A percentile compares a stretch with the other conserved stretches of the same genome.
These are phyloP conservation scores for Oryza officinalis DNA, from an alignment of 176 grass and related monocot genomes.

Conservation along the genomic window DNA sequence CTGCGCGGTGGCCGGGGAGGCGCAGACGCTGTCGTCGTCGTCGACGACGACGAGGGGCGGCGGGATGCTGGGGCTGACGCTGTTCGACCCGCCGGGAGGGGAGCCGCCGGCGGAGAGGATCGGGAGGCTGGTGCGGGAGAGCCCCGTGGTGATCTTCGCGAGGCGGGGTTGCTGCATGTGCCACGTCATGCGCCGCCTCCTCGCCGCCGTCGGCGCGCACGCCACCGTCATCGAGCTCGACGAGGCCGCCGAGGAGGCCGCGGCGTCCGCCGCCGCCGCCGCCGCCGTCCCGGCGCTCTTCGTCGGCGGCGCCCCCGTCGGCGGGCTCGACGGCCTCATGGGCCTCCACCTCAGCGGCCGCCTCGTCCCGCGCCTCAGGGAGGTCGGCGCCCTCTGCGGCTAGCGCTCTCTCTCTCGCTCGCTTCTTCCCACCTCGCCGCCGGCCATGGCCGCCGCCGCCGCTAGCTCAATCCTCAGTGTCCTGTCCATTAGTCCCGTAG, in stretches of 20 bases:
- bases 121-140: slow-evolving; percentile 57
- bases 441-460: neutral
- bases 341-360: slow-evolving; percentile 73
- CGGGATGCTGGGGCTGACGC: slow-evolving; percentile 36
- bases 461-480: neutral
- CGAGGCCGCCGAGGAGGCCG: slow-evolving; percentile 55
- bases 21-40: neutral
- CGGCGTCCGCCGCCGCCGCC: slow-evolving; percentile 31
- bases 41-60: neutral
- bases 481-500: neutral
- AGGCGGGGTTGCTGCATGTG: slow-evolving; percentile 81
- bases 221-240: slow-evolving; percentile 77
- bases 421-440: neutral
- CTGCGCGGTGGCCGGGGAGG: slow-evolving; percentile 36
- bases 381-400: slow-evolving; percentile 36
- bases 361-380: slow-evolving; percentile 39
- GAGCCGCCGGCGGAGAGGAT: slow-evolving; percentile 55
- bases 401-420: neutral
- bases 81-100: slow-evolving; percentile 37
- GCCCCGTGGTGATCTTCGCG: slow-evolving; percentile 76
- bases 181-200: slow-evolving; percentile 70
- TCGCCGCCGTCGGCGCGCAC: slow-evolving; percentile 61
- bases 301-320: slow-evolving; percentile 70
- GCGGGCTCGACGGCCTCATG: slow-evolving; percentile 91
- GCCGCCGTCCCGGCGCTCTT: slow-evolving; percentile 75